Evolutionary conservation across 768 basidiomycete genomes (phyloP).

Genomic region (Leucocoprinus leucothites): DNA sequence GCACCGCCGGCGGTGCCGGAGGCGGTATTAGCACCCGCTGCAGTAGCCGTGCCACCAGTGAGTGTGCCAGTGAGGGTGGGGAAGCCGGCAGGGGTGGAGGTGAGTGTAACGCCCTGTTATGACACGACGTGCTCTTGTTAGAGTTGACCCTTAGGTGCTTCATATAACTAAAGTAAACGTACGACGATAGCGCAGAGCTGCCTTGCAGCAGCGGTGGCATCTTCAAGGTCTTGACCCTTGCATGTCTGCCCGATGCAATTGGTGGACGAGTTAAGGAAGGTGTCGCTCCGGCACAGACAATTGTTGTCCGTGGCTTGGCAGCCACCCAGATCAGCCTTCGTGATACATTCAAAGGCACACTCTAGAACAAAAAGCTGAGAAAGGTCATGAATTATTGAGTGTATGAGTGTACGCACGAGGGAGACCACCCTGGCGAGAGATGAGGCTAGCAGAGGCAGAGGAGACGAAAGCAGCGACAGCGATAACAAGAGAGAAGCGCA

Average conservation of each 20-base stretch:
- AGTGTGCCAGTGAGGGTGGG: conserved; percentile 9
- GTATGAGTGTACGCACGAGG: conserved; percentile 29
- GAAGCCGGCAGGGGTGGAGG: conserved; percentile 18
- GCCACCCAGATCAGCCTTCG: conserved; percentile 34
- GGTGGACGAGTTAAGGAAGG: conserved; percentile 44
- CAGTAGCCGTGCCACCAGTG: conserved; percentile 10
- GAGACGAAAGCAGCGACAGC: conserved; percentile 39
- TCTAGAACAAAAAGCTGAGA: conserved; percentile 28
- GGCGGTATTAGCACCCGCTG: conserved; percentile 7
- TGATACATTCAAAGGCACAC: conserved; percentile 51
- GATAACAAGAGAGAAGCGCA: conserved; percentile 51
- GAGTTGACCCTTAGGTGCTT: neutral
- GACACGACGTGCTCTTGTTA: conserved; percentile 5
- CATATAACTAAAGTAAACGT: conserved; percentile 21
- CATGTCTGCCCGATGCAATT: conserved; percentile 49
- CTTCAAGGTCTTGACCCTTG: conserved; percentile 39
- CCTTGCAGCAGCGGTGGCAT: conserved; percentile 39
- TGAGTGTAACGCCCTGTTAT: conserved; percentile 52
- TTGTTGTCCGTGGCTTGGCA: conserved; percentile 49
- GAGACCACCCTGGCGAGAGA: conserved; percentile 30
- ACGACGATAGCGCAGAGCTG: conserved; percentile 48
- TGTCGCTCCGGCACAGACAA: conserved; percentile 54
- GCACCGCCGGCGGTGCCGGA: no score
- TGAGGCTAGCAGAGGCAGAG: conserved; percentile 34
- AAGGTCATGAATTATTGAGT: neutral